Evolutionary conservation across 495 filamentous ascomycete species (phyloP), one percentile per base, ranked within the genome.

Genomic region (Penicillium taxi): DNA sequence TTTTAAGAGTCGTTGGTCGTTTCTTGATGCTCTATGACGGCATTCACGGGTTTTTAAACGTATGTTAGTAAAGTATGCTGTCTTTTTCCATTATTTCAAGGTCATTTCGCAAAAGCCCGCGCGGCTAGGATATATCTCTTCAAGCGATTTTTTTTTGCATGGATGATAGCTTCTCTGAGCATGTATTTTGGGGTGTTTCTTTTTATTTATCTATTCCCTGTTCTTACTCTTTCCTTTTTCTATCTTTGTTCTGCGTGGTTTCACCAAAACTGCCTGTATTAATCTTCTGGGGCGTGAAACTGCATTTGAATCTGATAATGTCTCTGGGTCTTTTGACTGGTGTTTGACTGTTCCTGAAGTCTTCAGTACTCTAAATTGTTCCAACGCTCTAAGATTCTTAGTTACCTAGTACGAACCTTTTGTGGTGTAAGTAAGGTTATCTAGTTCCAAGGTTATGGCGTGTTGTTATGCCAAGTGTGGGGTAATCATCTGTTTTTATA

Each of bases 121-220:
- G 23, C 6, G 6, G 11, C 11, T 25, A 11, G 23, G 6, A 25
- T 6, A 11, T 11, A 11, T 25, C 11, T 25, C 6, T 9, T 13
- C 26, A 28, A 28, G 26, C 26, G 26, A 13, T 4, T 28, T 33
- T 9, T 32, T 17, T 42, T 48, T 53, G 49, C 49, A 53, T 53
- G 42, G 36, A 49, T 49, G 49, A 44, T 39, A 35, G 33, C 37
- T 43, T 46, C 37, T 35, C 25, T 46, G 49, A 38, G 35, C 18
- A 24, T 15, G 16, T 34, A 7, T 17, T 21, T 11, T 37, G 35
- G 12, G 9, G 8, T 33, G 17, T 15, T 41, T 29, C 37, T 36
- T 7, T 42, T 32, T 36, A 19, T 29, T 37, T 18, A 9, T 28
- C 29, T 25, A 25, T 18, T 25, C 11, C 23, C 26, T 26, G 31